Evolutionary conservation across 495 filamentous ascomycete genomes (phyloP), one percentile per base, ranked within the genome.

Genomic region (Penicillium ochrochloron): DNA sequence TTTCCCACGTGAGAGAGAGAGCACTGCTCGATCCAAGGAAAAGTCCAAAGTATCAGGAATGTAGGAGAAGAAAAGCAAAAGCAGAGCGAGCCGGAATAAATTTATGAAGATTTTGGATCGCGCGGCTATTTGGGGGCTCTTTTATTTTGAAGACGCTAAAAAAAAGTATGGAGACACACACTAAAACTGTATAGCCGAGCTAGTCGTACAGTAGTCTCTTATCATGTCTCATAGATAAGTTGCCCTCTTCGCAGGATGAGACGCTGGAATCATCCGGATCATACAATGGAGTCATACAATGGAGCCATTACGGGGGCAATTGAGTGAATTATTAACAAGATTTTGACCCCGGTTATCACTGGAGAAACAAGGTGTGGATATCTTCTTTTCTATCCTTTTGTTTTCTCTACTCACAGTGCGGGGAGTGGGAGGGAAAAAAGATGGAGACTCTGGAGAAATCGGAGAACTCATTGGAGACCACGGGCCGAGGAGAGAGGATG

Each of bases 201-300:
- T 60, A 66, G 59, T 27, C 25, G 25, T 27, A 27, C 25, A 27
- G 25, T 27, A 27, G 25, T 3, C 3, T 25, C 57, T 67, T 67
- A 66, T 69, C 58, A 55, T 61, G 61, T 65, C 42, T 64, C 64
- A 65, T 62, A 61, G 57, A 64, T 59, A 63, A 63, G 51, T 52
- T 17, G 25, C 27, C 17, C 21, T 35, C 5, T 27, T 27, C 37
- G 8, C 8, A 19, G 10, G 31, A 60, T 57, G 60, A 27, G 34
- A 59, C 64, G 48, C 31, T 64, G 58, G 44, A 21, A n/a, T 41
- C 55, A 19, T 31, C 14, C 34, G 39, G 42, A 59, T 59, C 39
- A 50, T 59, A 59, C 57, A 44, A 33, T n/a, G 37, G 42, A 12
- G n/a, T 41, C 19, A 25, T 48, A 48, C 19, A 44, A 44, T 44